A percentile compares a stretch with the other conserved stretches of the same genome.
Conservation (phyloP, 176 grass and related monocot species). For the Puccinellia tenuiflora region DNA sequence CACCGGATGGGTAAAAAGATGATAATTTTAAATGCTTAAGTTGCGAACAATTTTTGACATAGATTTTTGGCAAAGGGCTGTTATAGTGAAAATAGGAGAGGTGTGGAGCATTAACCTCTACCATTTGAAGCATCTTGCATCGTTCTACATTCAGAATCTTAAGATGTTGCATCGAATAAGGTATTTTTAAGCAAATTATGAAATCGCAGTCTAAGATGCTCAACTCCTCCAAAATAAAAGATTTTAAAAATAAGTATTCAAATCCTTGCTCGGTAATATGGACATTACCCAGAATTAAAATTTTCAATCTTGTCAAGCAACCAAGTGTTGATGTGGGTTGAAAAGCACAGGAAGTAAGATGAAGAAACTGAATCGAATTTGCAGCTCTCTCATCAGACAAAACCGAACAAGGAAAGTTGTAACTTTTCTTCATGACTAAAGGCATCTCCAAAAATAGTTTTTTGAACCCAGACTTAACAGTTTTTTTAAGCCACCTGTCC, state of each 20-base stretch:
- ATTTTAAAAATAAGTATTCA: background rate
- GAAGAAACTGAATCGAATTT: background rate
- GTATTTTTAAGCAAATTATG: background rate
- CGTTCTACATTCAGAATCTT: background rate
- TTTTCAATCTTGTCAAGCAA: background rate
- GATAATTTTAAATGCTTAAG: background rate
- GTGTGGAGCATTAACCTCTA: background rate
- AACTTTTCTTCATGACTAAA: background rate
- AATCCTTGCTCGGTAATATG: background rate
- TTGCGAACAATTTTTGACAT: background rate
- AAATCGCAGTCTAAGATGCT: no score
- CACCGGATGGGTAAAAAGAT: background rate
- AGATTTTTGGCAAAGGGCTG: background rate
- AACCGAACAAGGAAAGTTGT: background rate
- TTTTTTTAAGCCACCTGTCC: background rate
- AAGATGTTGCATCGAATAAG: background rate
- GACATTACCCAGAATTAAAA: background rate
- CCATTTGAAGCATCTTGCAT: background rate
- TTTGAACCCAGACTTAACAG: background rate
- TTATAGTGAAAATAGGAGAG: background rate
- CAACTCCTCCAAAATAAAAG: background rate
- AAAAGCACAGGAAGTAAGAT: background rate
- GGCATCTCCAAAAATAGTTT: background rate
- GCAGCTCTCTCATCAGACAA: background rate
- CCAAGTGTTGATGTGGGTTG: background rate